Percentiles rank a stretch among this genome's conserved stretches.
Evolutionary conservation across 208 protist genomes (phyloP).

Genomic region (Trypanosoma platydactyli): DNA sequence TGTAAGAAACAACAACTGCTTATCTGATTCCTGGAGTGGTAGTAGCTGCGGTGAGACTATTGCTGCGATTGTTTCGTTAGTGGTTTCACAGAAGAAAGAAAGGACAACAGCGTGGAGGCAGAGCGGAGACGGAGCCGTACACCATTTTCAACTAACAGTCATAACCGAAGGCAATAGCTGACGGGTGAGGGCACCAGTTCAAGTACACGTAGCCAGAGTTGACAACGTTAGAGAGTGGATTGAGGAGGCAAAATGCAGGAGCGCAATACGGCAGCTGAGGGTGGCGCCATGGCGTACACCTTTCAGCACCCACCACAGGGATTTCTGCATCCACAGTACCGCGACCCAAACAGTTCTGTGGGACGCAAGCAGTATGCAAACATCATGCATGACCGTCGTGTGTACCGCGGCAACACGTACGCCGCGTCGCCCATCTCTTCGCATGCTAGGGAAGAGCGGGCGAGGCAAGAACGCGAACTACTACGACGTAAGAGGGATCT

Average conservation of each 20-base stretch:
- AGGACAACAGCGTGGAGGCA: too few species aligned
- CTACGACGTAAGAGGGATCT: slow-evolving; percentile 64
- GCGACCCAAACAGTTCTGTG: slow-evolving; percentile 47
- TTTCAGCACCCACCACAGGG: slow-evolving; percentile 88
- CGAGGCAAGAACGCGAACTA: slow-evolving; percentile 63
- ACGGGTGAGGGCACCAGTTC: background rate
- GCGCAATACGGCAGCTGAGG: slow-evolving; percentile 24
- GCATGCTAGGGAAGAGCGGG: slow-evolving; percentile 63
- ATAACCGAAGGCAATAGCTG: background rate
- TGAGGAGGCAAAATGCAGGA: slow-evolving; percentile 37
- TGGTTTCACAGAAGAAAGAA: too few species aligned
- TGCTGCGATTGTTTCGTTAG: too few species aligned
- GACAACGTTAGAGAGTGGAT: background rate
- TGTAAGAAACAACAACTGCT: too few species aligned
- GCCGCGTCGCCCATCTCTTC: slow-evolving; percentile 84
- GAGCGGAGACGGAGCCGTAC: too few species aligned
- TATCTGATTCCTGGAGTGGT: slow-evolving; percentile 2
- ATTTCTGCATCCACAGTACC: slow-evolving; percentile 80
- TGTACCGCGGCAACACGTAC: slow-evolving; percentile 96
- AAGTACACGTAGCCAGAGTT: background rate
- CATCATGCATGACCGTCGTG: slow-evolving; percentile 95
- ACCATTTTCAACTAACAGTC: background rate
- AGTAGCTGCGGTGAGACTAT: too few species aligned
- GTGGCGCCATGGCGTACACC: slow-evolving; percentile 78
- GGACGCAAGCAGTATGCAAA: slow-evolving; percentile 81